Evolutionary conservation across 208 protist species (phyloP).

Genomic region (Crithidia fasciculata): DNA sequence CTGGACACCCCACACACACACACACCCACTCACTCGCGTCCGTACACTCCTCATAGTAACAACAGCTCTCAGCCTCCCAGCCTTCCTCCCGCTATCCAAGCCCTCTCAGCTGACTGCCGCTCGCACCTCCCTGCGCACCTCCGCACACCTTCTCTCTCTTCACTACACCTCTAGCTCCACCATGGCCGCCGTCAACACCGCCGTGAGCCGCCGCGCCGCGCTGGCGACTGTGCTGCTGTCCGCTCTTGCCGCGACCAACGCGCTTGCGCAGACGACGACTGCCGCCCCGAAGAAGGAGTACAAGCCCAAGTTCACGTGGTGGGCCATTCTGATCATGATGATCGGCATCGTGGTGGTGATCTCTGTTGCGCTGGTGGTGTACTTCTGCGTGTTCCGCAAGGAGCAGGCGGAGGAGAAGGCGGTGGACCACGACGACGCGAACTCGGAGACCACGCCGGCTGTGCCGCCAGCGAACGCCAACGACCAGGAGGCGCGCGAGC

Average conservation of each 20-base stretch:
- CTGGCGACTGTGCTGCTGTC: constrained; percentile 17
- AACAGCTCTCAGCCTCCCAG: neutral
- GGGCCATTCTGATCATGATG: constrained; percentile 29
- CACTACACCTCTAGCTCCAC: constrained; percentile 3
- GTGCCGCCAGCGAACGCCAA: constrained; percentile 3
- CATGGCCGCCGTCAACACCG: constrained; percentile 15
- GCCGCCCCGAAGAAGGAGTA: constrained; percentile 5
- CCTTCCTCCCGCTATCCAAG: neutral
- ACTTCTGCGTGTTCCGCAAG: constrained; percentile 19
- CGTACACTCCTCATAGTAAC: neutral
- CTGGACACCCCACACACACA: too few species aligned
- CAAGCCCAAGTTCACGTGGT: constrained; percentile 27
- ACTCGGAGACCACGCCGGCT: constrained; percentile 10
- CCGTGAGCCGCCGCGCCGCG: constrained; percentile 15
- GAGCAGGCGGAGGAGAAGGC: neutral
- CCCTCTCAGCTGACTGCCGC: neutral
- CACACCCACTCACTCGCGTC: neutral
- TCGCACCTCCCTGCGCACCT: neutral
- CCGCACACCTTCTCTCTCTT: too few species aligned
- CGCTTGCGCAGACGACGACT: neutral
- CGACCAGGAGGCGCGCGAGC: neutral
- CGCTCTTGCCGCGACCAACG: constrained; percentile 13
- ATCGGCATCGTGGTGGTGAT: constrained; percentile 24
- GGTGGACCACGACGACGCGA: neutral
- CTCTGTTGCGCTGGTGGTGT: constrained; percentile 14